Evolutionary conservation across 345 rosid species (phyloP).

Genomic region (Stellera chamaejasme): DNA sequence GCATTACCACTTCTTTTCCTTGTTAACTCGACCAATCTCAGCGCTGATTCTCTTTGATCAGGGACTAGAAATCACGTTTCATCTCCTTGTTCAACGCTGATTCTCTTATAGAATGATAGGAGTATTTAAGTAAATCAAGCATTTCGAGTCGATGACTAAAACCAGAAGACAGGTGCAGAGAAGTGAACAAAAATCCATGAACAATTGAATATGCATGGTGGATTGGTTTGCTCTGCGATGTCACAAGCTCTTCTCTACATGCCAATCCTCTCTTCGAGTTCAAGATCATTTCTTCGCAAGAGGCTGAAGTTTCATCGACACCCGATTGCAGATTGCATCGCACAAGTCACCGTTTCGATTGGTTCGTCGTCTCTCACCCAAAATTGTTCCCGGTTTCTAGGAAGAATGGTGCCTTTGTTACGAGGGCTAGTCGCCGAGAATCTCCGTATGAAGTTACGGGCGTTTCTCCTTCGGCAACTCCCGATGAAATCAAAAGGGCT

Average conservation of each 20-base stretch:
- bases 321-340: conserved; percentile 26
- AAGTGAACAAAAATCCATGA: conserved; percentile 2
- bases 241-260: conserved; percentile 22
- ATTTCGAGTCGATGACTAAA: no score
- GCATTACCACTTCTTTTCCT: no score
- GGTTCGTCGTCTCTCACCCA: conserved; percentile 9
- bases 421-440: conserved; percentile 50
- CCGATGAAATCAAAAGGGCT: no score
- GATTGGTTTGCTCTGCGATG: conserved; percentile 24
- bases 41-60: no score
- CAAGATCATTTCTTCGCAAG: conserved; percentile 25
- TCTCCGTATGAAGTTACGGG: conserved; percentile 87
- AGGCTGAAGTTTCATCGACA: conserved; percentile 18
- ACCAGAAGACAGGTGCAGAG: conserved; percentile 9
- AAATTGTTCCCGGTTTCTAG: conserved; percentile 14
- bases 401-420: conserved; percentile 16
- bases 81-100: no score
- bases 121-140: no score
- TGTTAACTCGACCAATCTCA: no score
- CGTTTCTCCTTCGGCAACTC: conserved; percentile 66
- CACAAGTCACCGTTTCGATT: conserved; percentile 18
- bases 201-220: conserved; percentile 18
- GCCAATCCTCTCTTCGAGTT: conserved; percentile 29
- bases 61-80: no score
- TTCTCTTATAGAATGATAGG: no score